Conservation (phyloP, 2,329 filamentous ascomycete species). For the Sphaerulina populicola region DNA sequence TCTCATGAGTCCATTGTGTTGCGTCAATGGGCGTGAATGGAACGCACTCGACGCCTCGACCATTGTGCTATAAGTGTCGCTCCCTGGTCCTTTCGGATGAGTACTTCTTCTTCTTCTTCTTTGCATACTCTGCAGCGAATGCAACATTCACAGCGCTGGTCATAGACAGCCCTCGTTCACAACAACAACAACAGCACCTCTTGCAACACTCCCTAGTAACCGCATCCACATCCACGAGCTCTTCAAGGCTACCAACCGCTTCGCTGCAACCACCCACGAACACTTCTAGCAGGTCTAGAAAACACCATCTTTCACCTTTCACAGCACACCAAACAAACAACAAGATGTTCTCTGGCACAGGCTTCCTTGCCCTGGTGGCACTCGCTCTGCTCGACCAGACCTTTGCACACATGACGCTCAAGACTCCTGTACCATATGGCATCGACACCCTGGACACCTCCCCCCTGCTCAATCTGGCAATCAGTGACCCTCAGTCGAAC, state of each 20-base stretch:
- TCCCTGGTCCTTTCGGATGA: conserved; percentile 3
- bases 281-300: conserved; percentile 22
- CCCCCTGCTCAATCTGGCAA: conserved; percentile 54
- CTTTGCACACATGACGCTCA: conserved; percentile 69
- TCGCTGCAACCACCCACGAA: conserved; percentile 11
- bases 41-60: conserved; percentile 9
- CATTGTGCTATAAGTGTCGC: conserved; percentile 9
- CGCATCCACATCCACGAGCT: conserved; percentile 6
- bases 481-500: conserved; percentile 36
- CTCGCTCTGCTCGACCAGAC: conserved; percentile 34
- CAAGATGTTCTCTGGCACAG: conserved; percentile 12
- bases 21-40: conserved; percentile 13
- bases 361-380: conserved; percentile 30
- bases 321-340: not conserved
- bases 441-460: conserved; percentile 49
- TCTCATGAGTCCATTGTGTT: conserved; percentile 15
- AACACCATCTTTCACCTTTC: conserved; percentile 4
- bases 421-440: conserved; percentile 57
- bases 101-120: conserved; percentile 1
- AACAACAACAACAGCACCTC: not conserved
- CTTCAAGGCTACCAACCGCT: conserved; percentile 7
- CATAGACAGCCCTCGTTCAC: conserved; percentile 1
- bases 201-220: conserved; percentile 8
- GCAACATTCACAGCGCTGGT: not conserved
- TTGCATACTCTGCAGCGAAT: not conserved